A percentile compares a stretch with the other conserved stretches of the same genome.
Conservation (phyloP, 2,329 filamentous ascomycete genomes). For the Fusarium udum region DNA sequence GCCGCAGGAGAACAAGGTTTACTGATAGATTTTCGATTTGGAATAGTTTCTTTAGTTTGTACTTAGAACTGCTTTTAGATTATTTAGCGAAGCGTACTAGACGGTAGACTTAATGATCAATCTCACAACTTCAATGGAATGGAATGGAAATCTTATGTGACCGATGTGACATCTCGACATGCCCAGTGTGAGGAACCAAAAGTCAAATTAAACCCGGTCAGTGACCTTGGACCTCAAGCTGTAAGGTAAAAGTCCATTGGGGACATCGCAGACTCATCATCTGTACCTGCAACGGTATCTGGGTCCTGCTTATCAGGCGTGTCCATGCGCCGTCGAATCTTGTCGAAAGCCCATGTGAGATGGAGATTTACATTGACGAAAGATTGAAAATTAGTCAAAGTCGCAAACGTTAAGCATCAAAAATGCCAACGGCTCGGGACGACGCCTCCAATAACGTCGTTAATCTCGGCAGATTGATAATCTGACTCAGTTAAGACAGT, state of each 20-base stretch:
- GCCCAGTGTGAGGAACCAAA: background rate
- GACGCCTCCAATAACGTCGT: background rate
- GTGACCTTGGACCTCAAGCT: background rate
- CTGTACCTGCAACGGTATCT: background rate
- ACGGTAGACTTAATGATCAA: background rate
- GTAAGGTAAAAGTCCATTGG: accelerated
- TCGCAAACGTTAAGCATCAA: background rate
- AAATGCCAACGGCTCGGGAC: background rate
- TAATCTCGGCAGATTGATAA: background rate
- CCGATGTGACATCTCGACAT: accelerated
- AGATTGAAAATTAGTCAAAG: background rate
- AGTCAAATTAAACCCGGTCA: accelerated
- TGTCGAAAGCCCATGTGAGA: background rate
- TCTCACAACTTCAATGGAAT: background rate
- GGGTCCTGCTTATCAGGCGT: background rate
- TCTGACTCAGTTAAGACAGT: background rate
- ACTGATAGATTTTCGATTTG: background rate
- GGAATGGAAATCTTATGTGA: accelerated
- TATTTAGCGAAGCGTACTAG: background rate
- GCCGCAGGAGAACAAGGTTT: background rate
- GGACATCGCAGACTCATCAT: background rate
- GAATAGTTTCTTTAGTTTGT: background rate
- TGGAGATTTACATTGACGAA: accelerated
- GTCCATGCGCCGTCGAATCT: background rate
- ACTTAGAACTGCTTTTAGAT: background rate